Evolutionary conservation across 768 basidiomycete genomes (phyloP).

Genomic region (Lentinula detonsa): DNA sequence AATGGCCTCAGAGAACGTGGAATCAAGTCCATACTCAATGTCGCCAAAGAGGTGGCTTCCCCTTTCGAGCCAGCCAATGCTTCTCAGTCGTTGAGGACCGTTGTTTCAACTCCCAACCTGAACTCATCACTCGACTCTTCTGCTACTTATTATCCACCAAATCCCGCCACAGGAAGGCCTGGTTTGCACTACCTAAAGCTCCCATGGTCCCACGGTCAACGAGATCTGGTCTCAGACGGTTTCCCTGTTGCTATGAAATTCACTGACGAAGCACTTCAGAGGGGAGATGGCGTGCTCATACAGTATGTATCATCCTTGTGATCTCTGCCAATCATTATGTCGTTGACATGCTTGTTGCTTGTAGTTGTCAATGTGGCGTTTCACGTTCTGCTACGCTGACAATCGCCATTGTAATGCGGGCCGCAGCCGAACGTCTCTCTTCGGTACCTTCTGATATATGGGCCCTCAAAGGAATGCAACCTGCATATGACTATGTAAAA

Average conservation of each 20-base stretch:
- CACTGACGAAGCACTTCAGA: conserved; percentile 67
- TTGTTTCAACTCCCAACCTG: conserved; percentile 67
- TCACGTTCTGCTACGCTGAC: conserved; percentile 87
- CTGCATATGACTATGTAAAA: conserved; percentile 85
- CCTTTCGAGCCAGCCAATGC: conserved; percentile 49
- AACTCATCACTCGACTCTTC: conserved; percentile 26
- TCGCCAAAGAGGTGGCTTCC: conserved; percentile 86
- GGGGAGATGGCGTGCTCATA: conserved; percentile 76
- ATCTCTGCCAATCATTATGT: conserved; percentile 5
- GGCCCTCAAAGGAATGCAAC: conserved; percentile 83
- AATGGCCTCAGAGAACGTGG: conserved; percentile 58
- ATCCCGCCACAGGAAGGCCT: conserved; percentile 65
- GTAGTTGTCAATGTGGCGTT: conserved; percentile 89
- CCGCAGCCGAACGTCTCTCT: conserved; percentile 65
- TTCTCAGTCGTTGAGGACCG: conserved; percentile 47
- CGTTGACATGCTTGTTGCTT: conserved; percentile 15
- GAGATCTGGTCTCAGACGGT: conserved; percentile 74
- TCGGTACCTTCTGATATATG: conserved; percentile 70
- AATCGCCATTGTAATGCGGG: conserved; percentile 91
- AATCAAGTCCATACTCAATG: conserved; percentile 82
- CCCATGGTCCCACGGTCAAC: conserved; percentile 91
- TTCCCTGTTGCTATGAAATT: conserved; percentile 80
- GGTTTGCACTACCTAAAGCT: conserved; percentile 85
- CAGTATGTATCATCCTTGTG: conserved; percentile 53
- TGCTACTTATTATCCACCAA: conserved; percentile 60